Conservation (phyloP, 1,284 basidiomycete species). For the Tranzscheliella williamsii region DNA sequence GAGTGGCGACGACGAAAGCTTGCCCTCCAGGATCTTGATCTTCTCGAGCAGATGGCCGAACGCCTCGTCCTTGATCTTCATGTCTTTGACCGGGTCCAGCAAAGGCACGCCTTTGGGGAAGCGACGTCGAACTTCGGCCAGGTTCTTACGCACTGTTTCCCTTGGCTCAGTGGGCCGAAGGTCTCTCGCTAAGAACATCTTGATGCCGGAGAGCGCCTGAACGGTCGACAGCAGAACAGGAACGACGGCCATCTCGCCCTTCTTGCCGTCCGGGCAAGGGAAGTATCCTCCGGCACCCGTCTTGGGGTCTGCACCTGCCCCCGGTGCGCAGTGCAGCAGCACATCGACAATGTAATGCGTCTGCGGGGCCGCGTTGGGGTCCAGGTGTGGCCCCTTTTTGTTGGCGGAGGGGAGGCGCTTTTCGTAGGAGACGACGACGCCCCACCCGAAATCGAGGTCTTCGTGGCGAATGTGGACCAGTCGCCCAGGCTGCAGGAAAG, state of each 20-base stretch:
- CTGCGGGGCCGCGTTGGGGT: constrained; percentile 73
- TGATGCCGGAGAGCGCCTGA: constrained; percentile 81
- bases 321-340: constrained; percentile 78
- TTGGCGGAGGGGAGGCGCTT: constrained; percentile 69
- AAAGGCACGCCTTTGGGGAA: constrained; percentile 83
- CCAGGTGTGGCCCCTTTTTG: constrained; percentile 32
- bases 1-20: constrained; percentile 32
- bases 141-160: constrained; percentile 83
- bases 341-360: constrained; percentile 92
- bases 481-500: constrained; percentile 89
- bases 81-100: constrained; percentile 90
- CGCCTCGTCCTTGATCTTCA: constrained; percentile 93
- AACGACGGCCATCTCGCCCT: constrained; percentile 75
- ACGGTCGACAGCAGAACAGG: constrained; percentile 87
- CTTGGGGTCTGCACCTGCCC: constrained; percentile 62
- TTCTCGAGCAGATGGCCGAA: constrained; percentile 73
- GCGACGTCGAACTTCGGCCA: constrained; percentile 83
- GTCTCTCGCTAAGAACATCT: constrained; percentile 88
- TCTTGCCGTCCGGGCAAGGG: constrained; percentile 38
- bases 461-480: constrained; percentile 85
- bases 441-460: constrained; percentile 93
- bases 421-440: constrained; percentile 86
- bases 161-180: constrained; percentile 75
- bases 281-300: constrained; percentile 17
- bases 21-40: constrained; percentile 46